Evolutionary conservation across 768 basidiomycete genomes (phyloP), one percentile per base, ranked within the genome.

Genomic region (Naganishia vaughanmartiniae): DNA sequence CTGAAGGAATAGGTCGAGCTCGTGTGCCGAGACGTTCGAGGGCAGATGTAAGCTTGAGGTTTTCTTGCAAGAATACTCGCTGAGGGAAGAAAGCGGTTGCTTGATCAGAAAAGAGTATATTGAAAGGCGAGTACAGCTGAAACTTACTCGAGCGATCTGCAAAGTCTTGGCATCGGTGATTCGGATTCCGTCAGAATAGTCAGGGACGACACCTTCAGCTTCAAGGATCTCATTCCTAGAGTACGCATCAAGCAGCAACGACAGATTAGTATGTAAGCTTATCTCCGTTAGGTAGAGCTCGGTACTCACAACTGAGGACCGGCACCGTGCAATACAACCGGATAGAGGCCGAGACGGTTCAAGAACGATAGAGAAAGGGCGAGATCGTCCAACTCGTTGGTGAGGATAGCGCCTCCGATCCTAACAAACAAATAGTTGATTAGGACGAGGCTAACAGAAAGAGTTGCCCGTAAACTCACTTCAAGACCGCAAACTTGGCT

Each of bases 121-220:
- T 33, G 48, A 48, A 17, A 11, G 19, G 34, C 19, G 53, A 5
- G 21, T 21, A 46, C 17, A 19, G 24, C 12, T n/a, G 7, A 34
- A 26, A 74, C 79, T 66, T 54, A 80, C 79, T 67, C 96, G 92
- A 39, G 96, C 96, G 70, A 98, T 89, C 72, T 90, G 87, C 21
- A 99, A 88, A 0, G 96, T 98, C 82, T 92, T 93, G 30, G 93
- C 88, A 78, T 97, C 90, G 55, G 96, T 99, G 73, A 99, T 92
- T 54, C 96, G 88, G 76, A 99, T 98, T 42, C 96, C 95, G 67
- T 97, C 94, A 73, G 91, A 93, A 83, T 97, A 98, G 82, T 97
- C 93, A 0, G 96, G 94, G 28, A 93, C 86, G 65, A 98, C 88
- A 36, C 96, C 96, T 78, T 92, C 94, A 28, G 87, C 83, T 77